phyloP scores from a whole-genome alignment of 192 early-diverging fungal species.

The Blastocladiella britannica region DNA sequence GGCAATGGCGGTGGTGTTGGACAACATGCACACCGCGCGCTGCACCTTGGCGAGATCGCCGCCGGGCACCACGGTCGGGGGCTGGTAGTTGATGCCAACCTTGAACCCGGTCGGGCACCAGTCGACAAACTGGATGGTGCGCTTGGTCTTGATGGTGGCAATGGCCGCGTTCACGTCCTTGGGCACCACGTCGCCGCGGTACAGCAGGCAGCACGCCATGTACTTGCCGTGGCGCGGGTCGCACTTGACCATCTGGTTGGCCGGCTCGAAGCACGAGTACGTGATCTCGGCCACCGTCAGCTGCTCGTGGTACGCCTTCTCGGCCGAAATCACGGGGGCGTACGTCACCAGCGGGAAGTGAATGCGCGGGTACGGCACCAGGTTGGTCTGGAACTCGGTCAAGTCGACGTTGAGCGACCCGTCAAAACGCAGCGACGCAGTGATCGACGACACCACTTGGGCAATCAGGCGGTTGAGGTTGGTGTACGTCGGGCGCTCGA shows the following conservation, averaged over 20 bases:
- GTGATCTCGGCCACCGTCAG: conserved; percentile 10
- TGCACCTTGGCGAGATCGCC: conserved; percentile 12
- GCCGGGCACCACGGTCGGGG: conserved; percentile 10
- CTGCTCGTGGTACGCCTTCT: conserved; percentile 13
- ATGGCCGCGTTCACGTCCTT: conserved; percentile 11
- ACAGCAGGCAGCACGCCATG: conserved; percentile 8
- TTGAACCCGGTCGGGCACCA: conserved; percentile 12
- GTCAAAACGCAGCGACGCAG: conserved; percentile 93
- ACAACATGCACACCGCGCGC: conserved; percentile 10
- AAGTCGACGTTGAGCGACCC: conserved; percentile 97
- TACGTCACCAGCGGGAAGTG: conserved; percentile 97
- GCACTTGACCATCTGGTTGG: conserved; percentile 13
- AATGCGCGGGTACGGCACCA: conserved; percentile 98
- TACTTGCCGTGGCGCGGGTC: conserved; percentile 12
- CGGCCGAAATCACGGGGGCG: conserved; percentile 30
- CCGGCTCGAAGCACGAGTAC: conserved; percentile 12
- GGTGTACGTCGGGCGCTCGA: conserved; percentile 87
- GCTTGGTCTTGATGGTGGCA: conserved; percentile 11
- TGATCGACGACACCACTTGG: conserved; percentile 98
- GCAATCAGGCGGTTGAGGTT: conserved; percentile 96
- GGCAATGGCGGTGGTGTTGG: conserved; percentile 10
- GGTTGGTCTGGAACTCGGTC: conserved; percentile 99
- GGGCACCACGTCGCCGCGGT: conserved; percentile 9
- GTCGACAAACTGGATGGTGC: conserved; percentile 11
- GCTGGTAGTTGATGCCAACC: conserved; percentile 13